phyloP scores from a whole-genome alignment of 768 basidiomycete species.

The Calocera cornea region DNA sequence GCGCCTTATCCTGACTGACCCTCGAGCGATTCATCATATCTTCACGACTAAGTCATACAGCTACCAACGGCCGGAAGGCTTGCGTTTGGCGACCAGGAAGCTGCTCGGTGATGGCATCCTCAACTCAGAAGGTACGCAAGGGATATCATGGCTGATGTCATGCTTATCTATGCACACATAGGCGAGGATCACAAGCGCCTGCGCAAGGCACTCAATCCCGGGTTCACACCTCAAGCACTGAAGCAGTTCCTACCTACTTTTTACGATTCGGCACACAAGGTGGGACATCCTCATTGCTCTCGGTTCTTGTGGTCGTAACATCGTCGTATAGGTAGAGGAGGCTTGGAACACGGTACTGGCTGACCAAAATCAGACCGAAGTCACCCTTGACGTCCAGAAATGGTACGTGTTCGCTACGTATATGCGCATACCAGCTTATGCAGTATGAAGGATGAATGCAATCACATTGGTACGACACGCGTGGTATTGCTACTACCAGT shows the following conservation, averaged over 20 bases:
- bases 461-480: not conserved
- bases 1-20: constrained; percentile 40
- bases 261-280: not conserved
- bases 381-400: not conserved
- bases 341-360: not conserved
- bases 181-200: constrained; percentile 11
- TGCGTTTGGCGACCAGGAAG: constrained; percentile 48
- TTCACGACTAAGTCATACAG: constrained; percentile 41
- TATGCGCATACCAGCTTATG: not conserved
- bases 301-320: not conserved
- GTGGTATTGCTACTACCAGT: not conserved
- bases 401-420: not conserved
- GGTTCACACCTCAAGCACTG: constrained; percentile 4
- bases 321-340: not conserved
- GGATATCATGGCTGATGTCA: not conserved
- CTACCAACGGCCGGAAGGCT: constrained; percentile 50
- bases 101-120: constrained; percentile 51
- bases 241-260: not conserved
- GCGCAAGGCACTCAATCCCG: constrained; percentile 7
- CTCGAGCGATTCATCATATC: constrained; percentile 40
- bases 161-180: not conserved
- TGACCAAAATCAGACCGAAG: not conserved
- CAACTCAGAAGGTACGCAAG: constrained; percentile 43
- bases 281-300: not conserved
- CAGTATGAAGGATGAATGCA: not conserved